Conservation (phyloP, 2,329 filamentous ascomycete genomes). For the Pseudocercospora pini-densiflorae region DNA sequence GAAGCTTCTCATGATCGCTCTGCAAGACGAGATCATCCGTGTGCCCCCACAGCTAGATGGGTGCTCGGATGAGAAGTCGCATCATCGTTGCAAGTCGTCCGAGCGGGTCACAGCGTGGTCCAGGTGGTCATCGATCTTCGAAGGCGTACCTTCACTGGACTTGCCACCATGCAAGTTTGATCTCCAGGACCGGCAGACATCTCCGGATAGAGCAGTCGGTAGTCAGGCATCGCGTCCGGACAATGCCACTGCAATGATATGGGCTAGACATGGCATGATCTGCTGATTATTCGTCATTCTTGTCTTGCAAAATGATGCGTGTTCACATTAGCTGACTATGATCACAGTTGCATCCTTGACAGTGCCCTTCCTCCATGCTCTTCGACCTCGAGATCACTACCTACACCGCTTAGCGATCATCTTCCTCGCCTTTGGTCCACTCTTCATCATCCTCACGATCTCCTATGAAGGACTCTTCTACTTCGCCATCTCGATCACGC, state of each 20-base stretch:
- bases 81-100: background rate
- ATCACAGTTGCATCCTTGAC: conserved; percentile 69
- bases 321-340: background rate
- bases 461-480: conserved; percentile 98
- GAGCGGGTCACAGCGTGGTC: background rate
- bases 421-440: conserved; percentile 90
- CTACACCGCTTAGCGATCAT: conserved; percentile 86
- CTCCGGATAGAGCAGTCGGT: background rate
- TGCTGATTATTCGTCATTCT: background rate
- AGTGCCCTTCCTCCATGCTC: conserved; percentile 78
- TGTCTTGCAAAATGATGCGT: background rate
- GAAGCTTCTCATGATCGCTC: conserved; percentile 20
- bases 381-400: conserved; percentile 84
- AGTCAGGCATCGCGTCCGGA: background rate
- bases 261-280: background rate
- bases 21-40: conserved; percentile 22
- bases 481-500: conserved; percentile 78
- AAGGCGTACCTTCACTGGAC: background rate
- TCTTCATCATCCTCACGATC: conserved; percentile 94
- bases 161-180: background rate
- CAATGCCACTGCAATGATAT: background rate
- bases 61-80: conserved; percentile 5
- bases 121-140: background rate
- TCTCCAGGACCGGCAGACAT: background rate
- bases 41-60: conserved; percentile 14